Evolutionary conservation across 75 land plant species (phyloP), one percentile per base, ranked within the genome.

Genomic region (Isoetes taiwanensis): DNA sequence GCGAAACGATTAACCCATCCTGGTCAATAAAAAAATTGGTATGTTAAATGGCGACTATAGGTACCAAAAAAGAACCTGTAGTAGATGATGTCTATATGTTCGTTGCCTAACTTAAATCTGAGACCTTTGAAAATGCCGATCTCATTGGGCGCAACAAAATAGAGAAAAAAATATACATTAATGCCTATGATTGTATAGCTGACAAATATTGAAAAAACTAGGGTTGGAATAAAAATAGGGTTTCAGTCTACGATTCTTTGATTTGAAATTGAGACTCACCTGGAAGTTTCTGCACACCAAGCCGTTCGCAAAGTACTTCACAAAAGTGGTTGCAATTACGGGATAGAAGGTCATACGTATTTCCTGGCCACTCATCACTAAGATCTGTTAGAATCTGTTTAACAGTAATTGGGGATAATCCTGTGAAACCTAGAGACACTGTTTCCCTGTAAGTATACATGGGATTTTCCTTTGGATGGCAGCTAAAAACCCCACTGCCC

Each of bases 1-100:
- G 96, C 96, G 78, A 90, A 86, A 14, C 93, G 71, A 58, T 90
- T 90, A 19, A 90, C 84, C 96, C 96, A 90, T 53, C 63, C 93
- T 88, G 76, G n/a, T n/a, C n/a, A n/a, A n/a, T n/a, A n/a, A n/a
- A n/a, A n/a, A n/a, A n/a, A n/a, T n/a, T n/a, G n/a, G n/a, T n/a
- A n/a, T n/a, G n/a, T n/a, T n/a, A n/a, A n/a, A n/a, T n/a, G n/a
- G n/a, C n/a, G n/a, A n/a, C n/a, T n/a, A n/a, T n/a, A n/a, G n/a
- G n/a, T n/a, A n/a, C n/a, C n/a, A n/a, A n/a, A n/a, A n/a, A n/a
- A n/a, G n/a, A n/a, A n/a, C n/a, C n/a, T n/a, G n/a, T n/a, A n/a
- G n/a, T n/a, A n/a, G n/a, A n/a, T n/a, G n/a, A n/a, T n/a, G n/a
- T n/a, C n/a, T n/a, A n/a, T n/a, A n/a, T n/a, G n/a, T n/a, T n/a